Conservation (phyloP, 345 rosid species). For the Eucalyptus caleyi region DNA sequence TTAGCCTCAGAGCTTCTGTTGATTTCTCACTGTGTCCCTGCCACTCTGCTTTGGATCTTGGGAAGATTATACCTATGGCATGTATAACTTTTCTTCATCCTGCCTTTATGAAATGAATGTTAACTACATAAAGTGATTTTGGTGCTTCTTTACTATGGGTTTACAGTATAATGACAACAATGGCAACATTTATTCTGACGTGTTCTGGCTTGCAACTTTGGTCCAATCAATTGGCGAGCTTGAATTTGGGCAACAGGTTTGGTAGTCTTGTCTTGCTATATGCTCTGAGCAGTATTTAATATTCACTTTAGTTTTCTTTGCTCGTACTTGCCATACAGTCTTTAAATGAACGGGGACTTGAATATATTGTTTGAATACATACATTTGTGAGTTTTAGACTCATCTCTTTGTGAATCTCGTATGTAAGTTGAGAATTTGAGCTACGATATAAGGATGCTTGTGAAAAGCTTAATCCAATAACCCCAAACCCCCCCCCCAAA, state of each 20-base stretch:
- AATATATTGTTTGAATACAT: not conserved
- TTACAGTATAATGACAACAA: constrained; percentile 88
- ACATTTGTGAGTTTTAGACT: not conserved
- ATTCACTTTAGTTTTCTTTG: not conserved
- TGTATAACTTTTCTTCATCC: not conserved
- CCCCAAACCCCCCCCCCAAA: not conserved
- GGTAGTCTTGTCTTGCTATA: not conserved
- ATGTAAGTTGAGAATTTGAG: not conserved
- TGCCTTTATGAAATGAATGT: not conserved
- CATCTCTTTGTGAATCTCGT: not conserved
- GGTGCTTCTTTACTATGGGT: not conserved
- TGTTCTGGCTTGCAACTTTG: constrained; percentile 90
- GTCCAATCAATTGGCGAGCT: constrained; percentile 90
- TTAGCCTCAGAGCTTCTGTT: not conserved
- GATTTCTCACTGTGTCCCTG: not conserved
- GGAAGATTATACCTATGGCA: not conserved
- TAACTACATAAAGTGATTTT: not conserved
- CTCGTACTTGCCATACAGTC: not conserved
- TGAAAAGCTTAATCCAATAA: not conserved
- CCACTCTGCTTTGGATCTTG: not conserved
- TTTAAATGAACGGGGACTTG: not conserved
- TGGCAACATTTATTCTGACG: constrained; percentile 91
- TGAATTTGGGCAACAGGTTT: constrained; percentile 89
- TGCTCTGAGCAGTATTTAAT: not conserved
- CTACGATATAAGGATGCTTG: not conserved